These are phyloP conservation scores for Alternaria atra DNA, from an alignment of 2,329 filamentous ascomycete genomes.

Conservation along the genomic window DNA sequence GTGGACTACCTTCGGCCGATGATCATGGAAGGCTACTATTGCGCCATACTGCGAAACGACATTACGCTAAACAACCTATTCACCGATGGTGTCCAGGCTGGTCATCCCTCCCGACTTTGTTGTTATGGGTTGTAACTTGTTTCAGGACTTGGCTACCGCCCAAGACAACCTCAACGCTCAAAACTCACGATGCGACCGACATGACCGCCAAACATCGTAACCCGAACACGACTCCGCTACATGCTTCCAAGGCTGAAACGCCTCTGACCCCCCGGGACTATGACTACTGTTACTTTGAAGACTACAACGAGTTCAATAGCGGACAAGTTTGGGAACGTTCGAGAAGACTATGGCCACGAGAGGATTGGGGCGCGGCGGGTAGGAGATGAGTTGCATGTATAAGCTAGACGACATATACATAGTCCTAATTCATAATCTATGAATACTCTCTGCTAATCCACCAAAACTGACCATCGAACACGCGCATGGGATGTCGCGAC, in stretches of 20 bases:
- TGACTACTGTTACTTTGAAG: background rate
- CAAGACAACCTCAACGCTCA: background rate
- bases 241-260: background rate
- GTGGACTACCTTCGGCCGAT: background rate
- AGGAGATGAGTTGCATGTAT: background rate
- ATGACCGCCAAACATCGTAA: background rate
- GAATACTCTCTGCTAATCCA: background rate
- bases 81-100: background rate
- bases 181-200: background rate
- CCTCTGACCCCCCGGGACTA: background rate
- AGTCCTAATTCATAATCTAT: background rate
- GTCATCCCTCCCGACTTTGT: background rate
- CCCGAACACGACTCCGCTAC: background rate
- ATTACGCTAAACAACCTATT: background rate
- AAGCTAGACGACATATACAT: background rate
- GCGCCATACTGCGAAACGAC: background rate
- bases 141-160: background rate
- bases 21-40: background rate
- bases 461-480: background rate
- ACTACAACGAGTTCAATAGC: background rate
- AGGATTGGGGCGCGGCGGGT: background rate
- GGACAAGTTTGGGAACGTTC: background rate
- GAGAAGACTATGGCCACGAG: background rate
- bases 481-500: background rate
- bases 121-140: background rate